Evolutionary conservation across 2,329 filamentous ascomycete genomes (phyloP), one percentile per base, ranked within the genome.

Genomic region (Scedosporium minutisporum): DNA sequence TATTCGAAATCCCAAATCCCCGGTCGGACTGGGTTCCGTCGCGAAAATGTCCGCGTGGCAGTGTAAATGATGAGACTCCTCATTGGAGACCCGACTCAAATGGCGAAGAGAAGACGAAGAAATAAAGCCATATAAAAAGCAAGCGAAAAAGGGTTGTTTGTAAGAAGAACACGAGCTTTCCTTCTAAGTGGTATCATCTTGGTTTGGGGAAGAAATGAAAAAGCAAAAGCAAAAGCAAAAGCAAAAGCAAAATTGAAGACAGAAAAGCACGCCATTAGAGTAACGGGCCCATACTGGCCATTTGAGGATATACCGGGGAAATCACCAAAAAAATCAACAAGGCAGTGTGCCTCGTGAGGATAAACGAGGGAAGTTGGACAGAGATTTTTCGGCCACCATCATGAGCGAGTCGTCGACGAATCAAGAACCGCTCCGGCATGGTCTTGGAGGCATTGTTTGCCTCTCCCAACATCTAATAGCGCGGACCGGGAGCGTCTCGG

Each of bases 401-500:
- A 18, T 33, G 7, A 9, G 29, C 29, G 29, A 38, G 33, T 14
- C 33, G 3, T 38, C 10, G 3, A n/a, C n/a, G n/a, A n/a, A 29
- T 57, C 38, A 62, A 62, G 18, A 23, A 51, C 33, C 33, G 33
- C 33, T 38, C 0, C 33, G 33, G 33, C 9, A 38, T 38, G 33
- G 33, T 38, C 33, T 12, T 14, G 33, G 29, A 38, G 33, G 33
- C 10, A 38, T 38, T 14, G 23, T 21, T 33, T 18, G 51, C 33
- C 14, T 46, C 23, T 21, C 44, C 33, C 14, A 14, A 42, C 10
- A 6, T 14, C 6, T 21, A 41, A 18, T 44, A 53, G 33, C 33
- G 33, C 48, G 25, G 61, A 53, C 42, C 51, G 29, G 74, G 70
- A 64, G 72, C 71, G 42, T 73, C 70, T 41, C 70, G 69, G 60